phyloP scores from a whole-genome alignment of 2,329 filamentous ascomycete species.

The Claviceps humidiphila region DNA sequence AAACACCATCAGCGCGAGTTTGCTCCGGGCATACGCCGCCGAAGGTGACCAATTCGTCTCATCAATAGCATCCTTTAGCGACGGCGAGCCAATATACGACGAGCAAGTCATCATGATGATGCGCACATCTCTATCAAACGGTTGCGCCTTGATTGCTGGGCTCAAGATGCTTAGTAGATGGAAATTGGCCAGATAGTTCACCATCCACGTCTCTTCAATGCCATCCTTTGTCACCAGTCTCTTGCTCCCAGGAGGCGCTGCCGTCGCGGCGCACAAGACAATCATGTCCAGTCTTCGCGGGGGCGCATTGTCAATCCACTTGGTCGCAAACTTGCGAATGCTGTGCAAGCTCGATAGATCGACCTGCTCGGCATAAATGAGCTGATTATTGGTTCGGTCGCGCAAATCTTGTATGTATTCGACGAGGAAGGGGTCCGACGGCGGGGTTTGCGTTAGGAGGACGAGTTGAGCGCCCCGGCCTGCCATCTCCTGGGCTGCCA shows the following conservation, averaged over 20 bases:
- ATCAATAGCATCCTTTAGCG: conserved; percentile 41
- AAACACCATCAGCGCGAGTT: conserved; percentile 79
- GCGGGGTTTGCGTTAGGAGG: conserved; percentile 70
- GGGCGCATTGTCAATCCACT: conserved; percentile 94
- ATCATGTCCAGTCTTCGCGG: conserved; percentile 83
- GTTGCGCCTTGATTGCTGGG: conserved; percentile 80
- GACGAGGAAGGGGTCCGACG: conserved; percentile 75
- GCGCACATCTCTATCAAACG: conserved; percentile 83
- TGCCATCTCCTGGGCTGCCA: conserved; percentile 62
- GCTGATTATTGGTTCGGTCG: conserved; percentile 59
- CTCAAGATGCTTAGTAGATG: conserved; percentile 85
- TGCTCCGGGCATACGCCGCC: conserved; percentile 49
- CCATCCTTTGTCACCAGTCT: conserved; percentile 58
- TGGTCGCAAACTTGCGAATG: conserved; percentile 84
- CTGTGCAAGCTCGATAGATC: conserved; percentile 81
- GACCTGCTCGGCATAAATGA: conserved; percentile 93
- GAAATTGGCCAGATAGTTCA: conserved; percentile 94
- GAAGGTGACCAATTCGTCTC: conserved; percentile 40
- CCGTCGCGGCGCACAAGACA: conserved; percentile 69
- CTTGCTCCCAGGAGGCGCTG: conserved; percentile 54
- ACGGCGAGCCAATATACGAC: conserved; percentile 68
- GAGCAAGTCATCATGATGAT: conserved; percentile 79
- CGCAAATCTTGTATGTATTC: conserved; percentile 89
- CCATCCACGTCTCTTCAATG: conserved; percentile 79
- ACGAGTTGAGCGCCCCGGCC: conserved; percentile 77